A percentile compares a stretch with the other conserved stretches of the same genome.
Conservation (phyloP, 1,284 basidiomycete species). For the Puccinia coronata region DNA sequence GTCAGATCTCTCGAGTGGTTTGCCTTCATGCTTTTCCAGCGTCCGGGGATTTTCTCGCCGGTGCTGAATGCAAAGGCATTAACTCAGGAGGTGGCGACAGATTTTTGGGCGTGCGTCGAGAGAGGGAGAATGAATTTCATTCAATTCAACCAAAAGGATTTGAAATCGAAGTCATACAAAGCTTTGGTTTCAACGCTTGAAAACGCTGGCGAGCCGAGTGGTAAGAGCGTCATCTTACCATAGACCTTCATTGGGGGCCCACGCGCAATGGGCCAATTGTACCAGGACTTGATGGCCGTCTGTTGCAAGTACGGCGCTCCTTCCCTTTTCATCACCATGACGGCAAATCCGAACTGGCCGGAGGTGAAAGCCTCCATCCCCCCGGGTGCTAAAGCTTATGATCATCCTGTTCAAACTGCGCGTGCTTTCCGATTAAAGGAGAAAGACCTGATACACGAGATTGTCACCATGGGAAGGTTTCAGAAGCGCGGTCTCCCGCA, state of each 20-base stretch:
- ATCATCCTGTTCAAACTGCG: slow-evolving; percentile 63
- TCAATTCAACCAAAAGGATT: background rate
- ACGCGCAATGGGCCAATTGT: slow-evolving; percentile 59
- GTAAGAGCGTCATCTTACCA: slow-evolving; percentile 57
- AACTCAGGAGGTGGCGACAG: background rate
- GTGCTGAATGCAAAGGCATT: background rate
- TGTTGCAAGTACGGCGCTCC: slow-evolving; percentile 57
- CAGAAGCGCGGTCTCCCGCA: slow-evolving; percentile 65
- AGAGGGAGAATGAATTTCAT: background rate
- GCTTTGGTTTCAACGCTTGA: background rate
- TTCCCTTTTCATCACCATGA: slow-evolving; percentile 61
- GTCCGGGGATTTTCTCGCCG: background rate
- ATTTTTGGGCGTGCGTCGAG: background rate
- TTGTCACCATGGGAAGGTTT: slow-evolving; percentile 56
- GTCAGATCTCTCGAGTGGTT: background rate
- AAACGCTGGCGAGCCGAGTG: slow-evolving; percentile 40
- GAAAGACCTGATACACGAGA: background rate
- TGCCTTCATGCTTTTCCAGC: background rate
- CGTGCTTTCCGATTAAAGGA: slow-evolving; percentile 62
- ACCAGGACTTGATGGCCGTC: slow-evolving; percentile 60
- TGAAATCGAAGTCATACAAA: background rate
- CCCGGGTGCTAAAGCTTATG: slow-evolving; percentile 60
- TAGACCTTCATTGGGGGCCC: slow-evolving; percentile 59
- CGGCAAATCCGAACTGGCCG: slow-evolving; percentile 60
- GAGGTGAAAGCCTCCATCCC: slow-evolving; percentile 62